These are phyloP conservation scores for Gracilariopsis chorda DNA, from an alignment of 23 red algal species.

Conservation along the genomic window DNA sequence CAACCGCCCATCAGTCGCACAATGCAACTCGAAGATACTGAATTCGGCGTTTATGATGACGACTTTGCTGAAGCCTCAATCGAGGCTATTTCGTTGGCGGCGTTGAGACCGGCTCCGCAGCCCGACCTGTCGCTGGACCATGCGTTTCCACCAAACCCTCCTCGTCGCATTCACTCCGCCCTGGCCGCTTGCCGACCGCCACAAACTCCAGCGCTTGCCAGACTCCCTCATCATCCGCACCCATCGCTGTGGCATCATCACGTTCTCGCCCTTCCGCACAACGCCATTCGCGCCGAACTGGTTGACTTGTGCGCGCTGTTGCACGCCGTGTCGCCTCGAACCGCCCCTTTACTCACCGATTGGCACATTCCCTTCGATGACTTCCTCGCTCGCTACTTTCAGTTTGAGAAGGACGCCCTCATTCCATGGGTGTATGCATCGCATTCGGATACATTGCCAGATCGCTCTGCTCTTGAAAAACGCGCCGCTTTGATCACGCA, in stretches of 20 bases:
- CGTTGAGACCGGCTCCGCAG: not conserved
- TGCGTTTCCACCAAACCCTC: slow-evolving; percentile 8
- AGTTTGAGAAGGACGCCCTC: slow-evolving; percentile 48
- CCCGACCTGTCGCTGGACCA: not conserved
- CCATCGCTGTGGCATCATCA: slow-evolving; percentile 49
- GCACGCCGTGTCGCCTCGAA: not conserved
- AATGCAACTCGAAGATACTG: not conserved
- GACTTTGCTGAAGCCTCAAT: slow-evolving; percentile 61
- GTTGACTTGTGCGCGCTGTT: slow-evolving; percentile 49
- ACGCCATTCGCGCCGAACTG: slow-evolving; percentile 70
- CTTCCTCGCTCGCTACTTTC: slow-evolving; percentile 31
- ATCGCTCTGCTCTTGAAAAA: slow-evolving; percentile 15
- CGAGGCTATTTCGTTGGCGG: slow-evolving; percentile 57
- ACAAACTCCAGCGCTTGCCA: not conserved
- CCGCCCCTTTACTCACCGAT: slow-evolving; percentile 23
- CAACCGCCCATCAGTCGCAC: no score
- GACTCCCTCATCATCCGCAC: slow-evolving; percentile 10
- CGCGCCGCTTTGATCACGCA: slow-evolving; percentile 14
- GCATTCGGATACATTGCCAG: not conserved
- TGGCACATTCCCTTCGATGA: slow-evolving; percentile 43
- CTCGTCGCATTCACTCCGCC: not conserved
- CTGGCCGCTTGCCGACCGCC: not conserved
- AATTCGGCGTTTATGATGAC: slow-evolving; percentile 49
- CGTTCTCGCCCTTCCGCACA: slow-evolving; percentile 70
- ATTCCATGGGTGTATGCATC: slow-evolving; percentile 57